Base-by-base conservation (phyloP, 352 stramenopile genomes). In the Aphanomyces astaci region DNA sequence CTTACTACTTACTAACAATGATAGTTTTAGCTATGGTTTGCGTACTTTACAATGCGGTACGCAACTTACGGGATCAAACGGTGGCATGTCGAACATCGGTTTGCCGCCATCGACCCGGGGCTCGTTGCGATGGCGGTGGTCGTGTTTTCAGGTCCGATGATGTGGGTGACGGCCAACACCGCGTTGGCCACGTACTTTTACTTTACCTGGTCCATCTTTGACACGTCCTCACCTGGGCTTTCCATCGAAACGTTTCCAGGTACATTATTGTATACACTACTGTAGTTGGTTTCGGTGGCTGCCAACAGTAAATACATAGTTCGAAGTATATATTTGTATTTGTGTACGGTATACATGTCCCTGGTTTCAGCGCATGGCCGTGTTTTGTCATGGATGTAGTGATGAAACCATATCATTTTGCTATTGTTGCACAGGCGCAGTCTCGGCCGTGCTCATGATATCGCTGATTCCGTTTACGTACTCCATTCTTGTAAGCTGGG, bases 11-110 rank as follows among this genome's bases (percentile, higher is more conserved):
- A 53, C 9, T 10, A 24, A 54, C 31, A 30, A 19, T 48, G 39
- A 4, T 5, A 11, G 5, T 25, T 3, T 13, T 59, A 68, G 62
- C 7, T 68, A 4, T 68, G 62, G 62, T 68, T 60, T 59, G 48
- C 62, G 2, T 68, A 59, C 46, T 27, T 48, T 19, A 13, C 36
- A 1, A 28, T 68, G 31, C 32, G 48, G 11, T n/a, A 59, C n/a
- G 7, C 33, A 10, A 36, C 31, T 2, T 11, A 60, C 4, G 3
- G 9, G 5, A 15, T 68, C 17, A 62, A 68, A 22, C 19, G n/a
- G 17, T 48, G 27, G 19, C 46, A 59, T 36, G 10, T 32, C 24
- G 62, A 62, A n/a, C 33, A 56, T 24, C 17, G 22, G 15, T 68
- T 68, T 59, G 24, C n/a, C 3, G 10, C 46, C 15, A 27, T 68